Percentiles rank a stretch among this genome's conserved stretches.
phyloP scores from a whole-genome alignment of 257 asterid genomes.

The Penstemon newberryi region DNA sequence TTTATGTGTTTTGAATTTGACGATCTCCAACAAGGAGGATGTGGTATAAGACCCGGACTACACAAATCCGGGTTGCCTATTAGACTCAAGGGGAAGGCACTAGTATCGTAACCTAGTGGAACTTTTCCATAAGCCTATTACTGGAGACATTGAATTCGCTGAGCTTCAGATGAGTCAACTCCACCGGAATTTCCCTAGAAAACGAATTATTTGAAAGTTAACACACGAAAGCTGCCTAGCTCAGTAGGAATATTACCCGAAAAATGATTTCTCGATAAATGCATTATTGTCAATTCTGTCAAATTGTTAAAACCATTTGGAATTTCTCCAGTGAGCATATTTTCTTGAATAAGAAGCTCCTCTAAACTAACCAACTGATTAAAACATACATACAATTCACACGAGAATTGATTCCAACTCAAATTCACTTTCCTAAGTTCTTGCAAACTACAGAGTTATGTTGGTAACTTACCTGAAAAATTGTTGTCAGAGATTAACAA shows the following conservation, averaged over 20 bases:
- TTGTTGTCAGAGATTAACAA: slow-evolving; percentile 53
- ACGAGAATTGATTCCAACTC: slow-evolving; percentile 54
- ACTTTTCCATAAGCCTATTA: slow-evolving; percentile 76
- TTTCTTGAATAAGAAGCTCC: slow-evolving; percentile 61
- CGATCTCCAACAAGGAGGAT: slow-evolving; percentile 54
- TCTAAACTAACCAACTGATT: slow-evolving; percentile 43
- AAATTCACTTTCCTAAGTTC: slow-evolving; percentile 39
- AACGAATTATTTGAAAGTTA: slow-evolving; percentile 61
- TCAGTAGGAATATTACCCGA: slow-evolving; percentile 63
- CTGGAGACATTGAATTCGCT: slow-evolving; percentile 65
- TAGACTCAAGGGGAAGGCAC: slow-evolving; percentile 53
- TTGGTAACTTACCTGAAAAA: slow-evolving; percentile 56
- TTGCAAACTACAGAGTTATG: slow-evolving; percentile 40
- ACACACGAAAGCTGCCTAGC: slow-evolving; percentile 56
- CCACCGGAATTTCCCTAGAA: slow-evolving; percentile 64
- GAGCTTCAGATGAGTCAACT: slow-evolving; percentile 59
- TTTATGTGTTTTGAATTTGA: slow-evolving; percentile 24
- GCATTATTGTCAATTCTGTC: slow-evolving; percentile 57
- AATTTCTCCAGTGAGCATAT: slow-evolving; percentile 50
- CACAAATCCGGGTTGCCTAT: slow-evolving; percentile 32
- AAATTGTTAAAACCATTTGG: slow-evolving; percentile 45
- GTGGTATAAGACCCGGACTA: slow-evolving; percentile 47
- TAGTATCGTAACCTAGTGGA: slow-evolving; percentile 52
- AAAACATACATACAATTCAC: slow-evolving; percentile 65
- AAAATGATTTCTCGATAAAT: slow-evolving; percentile 50